Evolutionary conservation across 768 basidiomycete genomes (phyloP).

Genomic region (Fistulinella prunicolor): DNA sequence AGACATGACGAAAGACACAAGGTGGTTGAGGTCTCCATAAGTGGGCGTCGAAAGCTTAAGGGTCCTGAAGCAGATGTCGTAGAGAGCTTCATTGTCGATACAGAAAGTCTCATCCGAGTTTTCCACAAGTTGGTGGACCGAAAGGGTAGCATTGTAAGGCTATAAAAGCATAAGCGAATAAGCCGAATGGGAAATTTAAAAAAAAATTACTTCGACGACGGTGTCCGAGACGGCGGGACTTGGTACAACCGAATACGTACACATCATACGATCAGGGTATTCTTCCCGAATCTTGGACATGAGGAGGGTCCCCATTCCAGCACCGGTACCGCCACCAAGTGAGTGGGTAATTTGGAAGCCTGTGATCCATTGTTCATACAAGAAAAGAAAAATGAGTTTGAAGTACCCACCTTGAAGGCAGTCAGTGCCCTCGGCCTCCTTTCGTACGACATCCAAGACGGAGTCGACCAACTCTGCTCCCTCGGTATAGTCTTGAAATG

Average conservation of each 20-base stretch:
- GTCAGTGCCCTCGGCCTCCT: constrained; percentile 97
- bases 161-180: constrained; percentile 26
- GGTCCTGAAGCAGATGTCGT: constrained; percentile 98
- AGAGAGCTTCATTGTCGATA: constrained; percentile 98
- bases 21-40: constrained; percentile 96
- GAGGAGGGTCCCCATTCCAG: constrained; percentile 98
- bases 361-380: constrained; percentile 27
- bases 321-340: constrained; percentile 98
- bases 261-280: constrained; percentile 99
- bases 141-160: constrained; percentile 99
- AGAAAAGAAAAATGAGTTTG: not conserved
- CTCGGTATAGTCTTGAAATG: constrained; percentile 70
- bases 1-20: constrained; percentile 97
- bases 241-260: constrained; percentile 98
- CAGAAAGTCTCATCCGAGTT: constrained; percentile 99
- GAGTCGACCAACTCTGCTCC: constrained; percentile 99
- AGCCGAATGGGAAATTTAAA: not conserved
- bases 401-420: constrained; percentile 86
- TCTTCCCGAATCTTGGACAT: constrained; percentile 99
- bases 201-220: constrained; percentile 76
- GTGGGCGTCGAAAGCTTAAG: constrained; percentile 94
- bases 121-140: constrained; percentile 97
- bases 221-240: constrained; percentile 98
- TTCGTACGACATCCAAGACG: constrained; percentile 96
- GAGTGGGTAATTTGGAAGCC: constrained; percentile 99